Evolutionary conservation across 2,329 filamentous ascomycete species (phyloP).

Genomic region (Scedosporium dehoogii): DNA sequence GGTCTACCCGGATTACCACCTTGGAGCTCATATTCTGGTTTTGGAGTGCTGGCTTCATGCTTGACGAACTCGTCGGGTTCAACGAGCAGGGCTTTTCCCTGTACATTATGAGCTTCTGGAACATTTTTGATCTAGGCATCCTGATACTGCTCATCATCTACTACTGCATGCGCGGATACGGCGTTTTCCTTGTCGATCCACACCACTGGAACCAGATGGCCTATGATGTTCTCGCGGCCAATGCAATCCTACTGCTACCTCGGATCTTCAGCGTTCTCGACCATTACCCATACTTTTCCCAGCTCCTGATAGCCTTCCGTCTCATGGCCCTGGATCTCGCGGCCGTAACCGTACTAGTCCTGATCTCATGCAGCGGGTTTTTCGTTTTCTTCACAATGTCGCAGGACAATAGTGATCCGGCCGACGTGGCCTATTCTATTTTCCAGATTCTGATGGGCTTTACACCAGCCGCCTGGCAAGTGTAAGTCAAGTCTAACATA

Average conservation of each 20-base stretch:
- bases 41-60: slow-evolving; percentile 95
- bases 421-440: slow-evolving; percentile 74
- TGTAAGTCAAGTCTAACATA: slow-evolving; percentile 37
- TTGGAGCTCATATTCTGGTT: slow-evolving; percentile 92
- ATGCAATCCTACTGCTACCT: slow-evolving; percentile 80
- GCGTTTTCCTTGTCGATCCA: slow-evolving; percentile 70
- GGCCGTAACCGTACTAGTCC: slow-evolving; percentile 72
- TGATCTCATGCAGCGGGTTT: slow-evolving; percentile 87
- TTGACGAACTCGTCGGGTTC: slow-evolving; percentile 91
- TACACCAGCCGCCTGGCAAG: slow-evolving; percentile 87
- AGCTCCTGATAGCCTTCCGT: slow-evolving; percentile 84
- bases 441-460: slow-evolving; percentile 96
- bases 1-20: slow-evolving; percentile 70
- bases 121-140: slow-evolving; percentile 87
- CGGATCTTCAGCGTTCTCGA: slow-evolving; percentile 88
- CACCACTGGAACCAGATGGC: slow-evolving; percentile 71
- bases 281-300: slow-evolving; percentile 93
- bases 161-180: slow-evolving; percentile 81
- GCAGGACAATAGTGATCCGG: slow-evolving; percentile 57
- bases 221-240: slow-evolving; percentile 88
- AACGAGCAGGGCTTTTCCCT: slow-evolving; percentile 94
- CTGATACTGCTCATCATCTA: slow-evolving; percentile 77
- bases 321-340: slow-evolving; percentile 87
- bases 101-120: slow-evolving; percentile 98
- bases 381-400: slow-evolving; percentile 90